These are phyloP conservation scores for Tillandsia fasciculata DNA, from an alignment of 176 grass and related monocot genomes.

Conservation along the genomic window DNA sequence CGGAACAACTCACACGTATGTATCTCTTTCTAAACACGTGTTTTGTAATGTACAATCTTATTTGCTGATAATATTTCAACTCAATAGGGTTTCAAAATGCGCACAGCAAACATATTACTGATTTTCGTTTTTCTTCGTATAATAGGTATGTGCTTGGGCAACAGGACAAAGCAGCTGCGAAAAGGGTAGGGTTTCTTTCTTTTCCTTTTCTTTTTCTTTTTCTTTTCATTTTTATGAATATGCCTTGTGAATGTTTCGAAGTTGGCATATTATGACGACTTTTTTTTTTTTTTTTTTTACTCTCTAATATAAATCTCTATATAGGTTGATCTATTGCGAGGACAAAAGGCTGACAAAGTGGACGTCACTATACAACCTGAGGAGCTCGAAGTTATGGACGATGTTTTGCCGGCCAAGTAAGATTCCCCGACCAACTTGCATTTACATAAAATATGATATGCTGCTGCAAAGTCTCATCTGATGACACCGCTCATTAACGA, in stretches of 20 bases:
- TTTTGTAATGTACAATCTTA: not conserved
- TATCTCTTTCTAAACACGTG: slow-evolving; percentile 13
- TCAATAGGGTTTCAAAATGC: not conserved
- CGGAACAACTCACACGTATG: slow-evolving; percentile 59
- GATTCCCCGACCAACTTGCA: not conserved
- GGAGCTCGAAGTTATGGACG: slow-evolving; percentile 94
- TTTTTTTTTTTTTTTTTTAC: not conserved
- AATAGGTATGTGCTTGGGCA: slow-evolving; percentile 67
- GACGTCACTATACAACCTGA: slow-evolving; percentile 97
- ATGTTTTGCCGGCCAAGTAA: slow-evolving; percentile 98
- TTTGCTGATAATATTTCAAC: not conserved
- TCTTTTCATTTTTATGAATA: not conserved
- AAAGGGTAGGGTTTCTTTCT: slow-evolving; percentile 48
- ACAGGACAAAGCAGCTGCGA: slow-evolving; percentile 67
- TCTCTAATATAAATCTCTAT: not conserved
- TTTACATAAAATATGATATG: no score
- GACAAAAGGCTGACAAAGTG: slow-evolving; percentile 92
- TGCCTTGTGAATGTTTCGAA: not conserved
- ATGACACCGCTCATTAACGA: no score
- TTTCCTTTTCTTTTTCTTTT: not conserved
- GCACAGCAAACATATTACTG: not conserved
- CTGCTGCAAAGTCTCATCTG: no score
- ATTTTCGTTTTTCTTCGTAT: slow-evolving; percentile 4
- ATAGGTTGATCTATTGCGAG: slow-evolving; percentile 91
- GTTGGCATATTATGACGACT: not conserved